A percentile compares a stretch with the other conserved stretches of the same genome.
Evolutionary conservation across 1,139 yeast genomes (phyloP).

Genomic region (Kodamaea derodonti): DNA sequence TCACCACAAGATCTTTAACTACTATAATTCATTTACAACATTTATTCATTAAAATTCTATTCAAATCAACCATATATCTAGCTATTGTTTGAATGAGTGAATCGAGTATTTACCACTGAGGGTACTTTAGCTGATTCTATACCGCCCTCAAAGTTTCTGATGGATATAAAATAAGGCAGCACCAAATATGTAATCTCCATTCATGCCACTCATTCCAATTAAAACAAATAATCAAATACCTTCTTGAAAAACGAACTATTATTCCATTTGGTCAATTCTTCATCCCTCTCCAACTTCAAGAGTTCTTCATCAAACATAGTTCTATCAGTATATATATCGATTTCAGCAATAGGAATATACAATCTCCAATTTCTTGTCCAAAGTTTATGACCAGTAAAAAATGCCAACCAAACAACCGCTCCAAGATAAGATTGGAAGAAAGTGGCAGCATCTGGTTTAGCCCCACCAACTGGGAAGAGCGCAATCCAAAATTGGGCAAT

Average conservation of each 20-base stretch:
- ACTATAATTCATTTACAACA: too few species aligned
- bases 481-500: conserved; percentile 44
- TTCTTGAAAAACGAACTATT: conserved; percentile 24
- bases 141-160: too few species aligned
- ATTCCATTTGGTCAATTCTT: conserved; percentile 25
- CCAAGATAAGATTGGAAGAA: conserved; percentile 39
- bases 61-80: too few species aligned
- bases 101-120: too few species aligned
- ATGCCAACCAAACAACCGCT: conserved; percentile 30
- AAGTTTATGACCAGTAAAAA: conserved; percentile 34
- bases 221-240: conserved; percentile 19
- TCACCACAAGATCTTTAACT: too few species aligned
- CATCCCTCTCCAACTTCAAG: conserved; percentile 34
- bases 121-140: too few species aligned
- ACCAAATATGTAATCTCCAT: too few species aligned
- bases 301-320: conserved; percentile 37
- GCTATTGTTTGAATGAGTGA: too few species aligned
- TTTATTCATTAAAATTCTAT: too few species aligned
- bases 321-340: conserved; percentile 32
- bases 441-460: conserved; percentile 24
- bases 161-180: too few species aligned
- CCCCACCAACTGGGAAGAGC: conserved; percentile 32
- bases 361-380: conserved; percentile 31
- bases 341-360: conserved; percentile 28
- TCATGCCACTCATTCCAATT: too few species aligned